phyloP scores from a whole-genome alignment of 2,329 filamentous ascomycete species.

The Colletotrichum sp. region DNA sequence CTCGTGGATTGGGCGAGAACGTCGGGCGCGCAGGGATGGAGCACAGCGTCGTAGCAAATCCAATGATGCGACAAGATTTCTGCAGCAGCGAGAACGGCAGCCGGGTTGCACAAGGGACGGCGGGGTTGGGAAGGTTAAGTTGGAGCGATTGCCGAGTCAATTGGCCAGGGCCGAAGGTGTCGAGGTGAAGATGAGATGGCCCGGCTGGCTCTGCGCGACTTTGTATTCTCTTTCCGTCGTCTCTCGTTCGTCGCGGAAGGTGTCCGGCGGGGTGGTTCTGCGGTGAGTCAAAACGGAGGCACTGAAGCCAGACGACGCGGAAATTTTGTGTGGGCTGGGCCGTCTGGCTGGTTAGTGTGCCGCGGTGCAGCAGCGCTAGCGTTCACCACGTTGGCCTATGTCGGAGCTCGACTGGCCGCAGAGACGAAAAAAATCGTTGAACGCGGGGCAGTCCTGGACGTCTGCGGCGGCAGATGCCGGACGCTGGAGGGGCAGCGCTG shows the following conservation, averaged over 20 bases:
- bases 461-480: slow-evolving; percentile 11
- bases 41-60: slow-evolving; percentile 12
- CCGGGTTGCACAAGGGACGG: not conserved
- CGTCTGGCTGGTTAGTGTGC: not conserved
- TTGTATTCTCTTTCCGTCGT: not conserved
- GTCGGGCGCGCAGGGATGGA: slow-evolving; percentile 15
- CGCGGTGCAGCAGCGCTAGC: not conserved
- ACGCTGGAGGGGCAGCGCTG: slow-evolving; percentile 9
- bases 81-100: not conserved
- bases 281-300: slow-evolving; percentile 15
- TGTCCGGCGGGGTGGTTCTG: slow-evolving; percentile 11
- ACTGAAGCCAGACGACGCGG: not conserved
- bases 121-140: not conserved
- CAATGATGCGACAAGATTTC: slow-evolving; percentile 16
- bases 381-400: slow-evolving; percentile 22
- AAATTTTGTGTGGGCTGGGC: slow-evolving; percentile 18
- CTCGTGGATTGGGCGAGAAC: not conserved
- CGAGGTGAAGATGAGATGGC: not conserved
- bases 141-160: slow-evolving; percentile 6
- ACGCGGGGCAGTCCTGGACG: slow-evolving; percentile 19
- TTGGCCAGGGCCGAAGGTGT: not conserved
- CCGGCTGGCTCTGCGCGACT: slow-evolving; percentile 5
- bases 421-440: slow-evolving; percentile 6
- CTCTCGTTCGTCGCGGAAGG: not conserved
- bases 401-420: slow-evolving; percentile 21